These are phyloP conservation scores for Ascochyta koolunga DNA, from an alignment of 2,329 filamentous ascomycete genomes.

Conservation along the genomic window DNA sequence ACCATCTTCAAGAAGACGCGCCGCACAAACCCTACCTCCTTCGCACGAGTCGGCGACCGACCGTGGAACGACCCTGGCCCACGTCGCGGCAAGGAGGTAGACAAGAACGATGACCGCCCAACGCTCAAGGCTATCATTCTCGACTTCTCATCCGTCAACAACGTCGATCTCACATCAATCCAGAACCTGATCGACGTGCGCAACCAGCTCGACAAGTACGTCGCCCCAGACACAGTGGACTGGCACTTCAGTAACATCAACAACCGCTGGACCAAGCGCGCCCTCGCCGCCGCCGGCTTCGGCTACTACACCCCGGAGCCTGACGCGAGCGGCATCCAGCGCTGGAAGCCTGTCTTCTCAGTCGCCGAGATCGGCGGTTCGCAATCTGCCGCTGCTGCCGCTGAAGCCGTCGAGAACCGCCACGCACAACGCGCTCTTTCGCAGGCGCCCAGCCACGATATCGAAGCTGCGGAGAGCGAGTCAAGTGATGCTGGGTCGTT, in stretches of 20 bases:
- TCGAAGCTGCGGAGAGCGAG: slow-evolving; percentile 27
- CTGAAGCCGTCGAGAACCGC: slow-evolving; percentile 70
- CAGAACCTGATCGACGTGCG: slow-evolving; percentile 94
- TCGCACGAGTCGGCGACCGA: slow-evolving; percentile 66
- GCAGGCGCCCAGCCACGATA: slow-evolving; percentile 58
- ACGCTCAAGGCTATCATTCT: slow-evolving; percentile 87
- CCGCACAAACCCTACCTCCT: slow-evolving; percentile 74
- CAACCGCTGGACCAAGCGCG: slow-evolving; percentile 92
- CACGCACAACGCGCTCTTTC: slow-evolving; percentile 25
- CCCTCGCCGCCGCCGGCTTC: slow-evolving; percentile 87
- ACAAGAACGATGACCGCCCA: slow-evolving; percentile 60
- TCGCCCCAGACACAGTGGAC: slow-evolving; percentile 80
- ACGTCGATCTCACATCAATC: slow-evolving; percentile 90
- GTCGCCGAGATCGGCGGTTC: slow-evolving; percentile 85
- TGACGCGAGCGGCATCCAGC: slow-evolving; percentile 61
- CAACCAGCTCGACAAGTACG: slow-evolving; percentile 91
- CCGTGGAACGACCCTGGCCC: slow-evolving; percentile 96
- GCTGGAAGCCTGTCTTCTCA: slow-evolving; percentile 93
- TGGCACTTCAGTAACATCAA: slow-evolving; percentile 95
- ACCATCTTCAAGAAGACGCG: slow-evolving; percentile 66
- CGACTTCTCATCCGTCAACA: slow-evolving; percentile 93
- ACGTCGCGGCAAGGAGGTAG: slow-evolving; percentile 57
- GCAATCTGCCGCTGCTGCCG: slow-evolving; percentile 72
- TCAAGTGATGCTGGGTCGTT: slow-evolving; percentile 34
- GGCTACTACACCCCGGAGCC: slow-evolving; percentile 72